Percentiles rank a stretch among this genome's conserved stretches.
phyloP scores from a whole-genome alignment of 2,329 filamentous ascomycete species.

The Exutisphaerella laricina region DNA sequence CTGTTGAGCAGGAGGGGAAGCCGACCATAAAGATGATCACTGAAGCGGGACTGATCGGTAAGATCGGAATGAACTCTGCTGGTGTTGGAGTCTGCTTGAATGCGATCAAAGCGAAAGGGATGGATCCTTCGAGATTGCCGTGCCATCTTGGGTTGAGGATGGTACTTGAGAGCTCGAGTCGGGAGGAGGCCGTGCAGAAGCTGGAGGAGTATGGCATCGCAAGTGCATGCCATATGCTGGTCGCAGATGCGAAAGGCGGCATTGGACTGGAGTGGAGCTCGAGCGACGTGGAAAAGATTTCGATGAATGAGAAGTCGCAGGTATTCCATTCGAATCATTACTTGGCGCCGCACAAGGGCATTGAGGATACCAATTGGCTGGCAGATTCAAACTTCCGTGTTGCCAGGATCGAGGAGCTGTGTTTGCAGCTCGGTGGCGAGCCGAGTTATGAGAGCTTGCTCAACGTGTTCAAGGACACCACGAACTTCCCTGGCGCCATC shows the following conservation, averaged over 20 bases:
- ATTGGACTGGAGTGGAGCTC: conserved; percentile 48
- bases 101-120: conserved; percentile 54
- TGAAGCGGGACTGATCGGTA: conserved; percentile 58
- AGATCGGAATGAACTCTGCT: conserved; percentile 57
- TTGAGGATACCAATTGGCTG: conserved; percentile 40
- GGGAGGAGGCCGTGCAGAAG: conserved; percentile 42
- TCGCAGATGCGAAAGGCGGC: conserved; percentile 46
- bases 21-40: conserved; percentile 53
- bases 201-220: conserved; percentile 48
- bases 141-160: conserved; percentile 57
- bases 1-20: conserved; percentile 40
- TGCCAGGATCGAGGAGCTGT: conserved; percentile 34
- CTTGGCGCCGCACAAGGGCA: conserved; percentile 35
- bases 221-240: conserved; percentile 49
- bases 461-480: conserved; percentile 35
- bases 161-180: conserved; percentile 49
- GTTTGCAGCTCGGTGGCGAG: conserved; percentile 16
- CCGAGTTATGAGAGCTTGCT: conserved; percentile 13
- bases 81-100: conserved; percentile 59
- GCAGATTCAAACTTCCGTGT: conserved; percentile 38
- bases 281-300: conserved; percentile 30
- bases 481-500: conserved; percentile 20
- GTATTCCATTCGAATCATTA: conserved; percentile 45
- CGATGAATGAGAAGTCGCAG: conserved; percentile 31
- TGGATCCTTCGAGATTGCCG: conserved; percentile 49